phyloP scores from a whole-genome alignment of 208 protist genomes.

The Leishmania mexicana region DNA sequence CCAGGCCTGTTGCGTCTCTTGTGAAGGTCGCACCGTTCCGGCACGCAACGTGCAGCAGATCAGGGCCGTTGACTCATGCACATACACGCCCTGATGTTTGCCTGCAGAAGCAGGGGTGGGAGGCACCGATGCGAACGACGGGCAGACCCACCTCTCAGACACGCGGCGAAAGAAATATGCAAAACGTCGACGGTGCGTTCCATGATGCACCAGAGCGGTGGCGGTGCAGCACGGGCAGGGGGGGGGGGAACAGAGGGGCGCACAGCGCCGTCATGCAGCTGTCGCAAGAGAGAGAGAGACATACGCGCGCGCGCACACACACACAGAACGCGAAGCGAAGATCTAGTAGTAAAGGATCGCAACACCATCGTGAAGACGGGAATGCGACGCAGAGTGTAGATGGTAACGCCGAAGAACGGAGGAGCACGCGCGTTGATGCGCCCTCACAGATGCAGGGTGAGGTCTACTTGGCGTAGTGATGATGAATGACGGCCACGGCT shows the following conservation, averaged over 20 bases:
- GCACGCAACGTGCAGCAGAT: not conserved
- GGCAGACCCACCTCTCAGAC: too few species aligned
- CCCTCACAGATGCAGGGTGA: too few species aligned
- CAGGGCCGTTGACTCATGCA: not conserved
- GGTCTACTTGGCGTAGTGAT: slow-evolving; percentile 43
- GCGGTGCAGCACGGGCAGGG: not conserved
- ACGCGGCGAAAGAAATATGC: not conserved
- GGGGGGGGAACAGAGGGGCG: not conserved
- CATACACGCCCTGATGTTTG: not conserved
- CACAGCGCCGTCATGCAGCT: not conserved
- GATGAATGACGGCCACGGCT: slow-evolving; percentile 51
- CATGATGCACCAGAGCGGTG: too few species aligned
- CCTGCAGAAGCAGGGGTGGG: not conserved
- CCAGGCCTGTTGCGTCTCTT: not conserved
- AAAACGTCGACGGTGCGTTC: not conserved
- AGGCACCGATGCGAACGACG: not conserved
- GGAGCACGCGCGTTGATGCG: not conserved
- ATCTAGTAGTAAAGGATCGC: not conserved
- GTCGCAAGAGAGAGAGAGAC: not conserved
- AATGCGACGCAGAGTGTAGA: too few species aligned
- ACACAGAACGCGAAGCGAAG: not conserved
- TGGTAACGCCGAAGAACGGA: too few species aligned
- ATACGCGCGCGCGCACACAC: not conserved
- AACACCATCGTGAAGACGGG: not conserved
- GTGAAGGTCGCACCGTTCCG: not conserved